Base-by-base conservation (phyloP, 2,329 filamentous ascomycete genomes). In the Trichoderma endophyticum region DNA sequence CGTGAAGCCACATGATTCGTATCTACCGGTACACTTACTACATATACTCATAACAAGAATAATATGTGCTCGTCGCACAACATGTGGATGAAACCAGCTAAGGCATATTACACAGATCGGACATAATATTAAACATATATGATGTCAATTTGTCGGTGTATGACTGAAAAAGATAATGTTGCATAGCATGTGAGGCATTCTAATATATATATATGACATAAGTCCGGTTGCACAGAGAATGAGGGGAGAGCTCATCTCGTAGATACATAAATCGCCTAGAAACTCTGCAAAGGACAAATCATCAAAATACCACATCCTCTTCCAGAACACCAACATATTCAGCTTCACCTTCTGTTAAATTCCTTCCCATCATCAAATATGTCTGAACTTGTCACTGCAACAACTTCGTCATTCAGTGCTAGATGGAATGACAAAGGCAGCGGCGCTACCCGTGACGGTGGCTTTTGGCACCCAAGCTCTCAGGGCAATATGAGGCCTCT, bases 231-330 rank as follows among this genome's bases (percentile, higher is more conserved):
- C 18, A 43, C 18, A 9, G 39, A n/a, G 18, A 43, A n/a, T n/a
- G 6, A n/a, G 39, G 18, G 18, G 15, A 43, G 3, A 2, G 15
- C 39, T 43, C 39, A 9, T 43, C 9, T 43, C 18, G 39, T 3
- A 3, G 18, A 43, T 43, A 43, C n/a, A 43, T 18, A 43, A 43
- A 43, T 9, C 18, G 7, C 3, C 39, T n/a, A 1, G 7, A 9
- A n/a, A 4, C 39, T 43, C 39, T 43, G 39, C 15, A 43, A n/a
- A 43, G 7, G 15, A 43, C 6, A 8, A 8, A n/a, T 8, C 4
- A 0, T n/a, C 39, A 18, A 43, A 1, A 18, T 2, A n/a, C 3
- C 6, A 43, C 39, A n/a, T 18, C 8, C 0, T 1, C 0, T 43
- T 43, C 1, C 39, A 43, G 9, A n/a, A 9, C 8, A 43, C 18